Conservation (phyloP, 768 basidiomycete species). For the Termitomyces sp. region DNA sequence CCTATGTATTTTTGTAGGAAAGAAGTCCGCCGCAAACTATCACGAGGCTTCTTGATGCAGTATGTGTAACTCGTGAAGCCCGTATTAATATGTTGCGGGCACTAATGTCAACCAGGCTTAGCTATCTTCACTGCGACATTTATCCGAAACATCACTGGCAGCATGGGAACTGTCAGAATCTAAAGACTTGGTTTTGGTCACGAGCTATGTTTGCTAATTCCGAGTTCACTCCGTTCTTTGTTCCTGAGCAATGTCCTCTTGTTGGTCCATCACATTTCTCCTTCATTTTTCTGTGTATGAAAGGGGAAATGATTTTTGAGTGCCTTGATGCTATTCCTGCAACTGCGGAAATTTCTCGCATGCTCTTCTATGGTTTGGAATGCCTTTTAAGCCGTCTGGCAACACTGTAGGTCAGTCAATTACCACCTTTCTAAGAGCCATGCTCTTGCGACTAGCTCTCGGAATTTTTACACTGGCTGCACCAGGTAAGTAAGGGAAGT, state of each 20-base stretch:
- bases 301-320: conserved; percentile 11
- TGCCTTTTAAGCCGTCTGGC: conserved; percentile 14
- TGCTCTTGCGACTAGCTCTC: conserved; percentile 28
- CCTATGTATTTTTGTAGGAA: too few species aligned
- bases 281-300: conserved; percentile 2
- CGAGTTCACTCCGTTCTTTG: conserved; percentile 22
- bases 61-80: neutral
- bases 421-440: conserved; percentile 15
- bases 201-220: conserved; percentile 13
- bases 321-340: conserved; percentile 3
- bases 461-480: conserved; percentile 34
- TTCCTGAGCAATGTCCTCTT: neutral
- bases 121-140: conserved; percentile 9
- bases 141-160: conserved; percentile 8
- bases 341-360: conserved; percentile 24
- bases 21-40: too few species aligned
- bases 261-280: conserved; percentile 6
- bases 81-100: neutral
- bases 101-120: neutral
- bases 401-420: neutral
- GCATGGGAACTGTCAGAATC: neutral
- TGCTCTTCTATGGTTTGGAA: conserved; percentile 2
- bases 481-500: conserved; percentile 27
- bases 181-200: conserved; percentile 8
- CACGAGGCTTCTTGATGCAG: neutral